Percentiles rank a stretch among this genome's conserved stretches.
phyloP scores from a whole-genome alignment of 1,284 basidiomycete genomes.

The Cystobasidium pallidum region DNA sequence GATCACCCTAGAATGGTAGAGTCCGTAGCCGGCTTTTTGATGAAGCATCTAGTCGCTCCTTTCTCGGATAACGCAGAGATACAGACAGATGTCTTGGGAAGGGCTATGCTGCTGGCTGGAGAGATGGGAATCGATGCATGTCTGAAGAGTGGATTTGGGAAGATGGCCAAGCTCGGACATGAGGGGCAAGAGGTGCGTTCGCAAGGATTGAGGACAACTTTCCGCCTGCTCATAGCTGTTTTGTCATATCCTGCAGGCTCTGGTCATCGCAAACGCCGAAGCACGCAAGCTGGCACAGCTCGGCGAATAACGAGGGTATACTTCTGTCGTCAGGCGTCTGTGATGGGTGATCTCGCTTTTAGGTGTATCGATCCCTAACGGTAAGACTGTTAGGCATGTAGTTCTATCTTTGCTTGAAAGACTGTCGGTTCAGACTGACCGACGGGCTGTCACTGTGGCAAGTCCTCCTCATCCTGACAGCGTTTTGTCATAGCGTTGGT shows the following conservation, averaged over 20 bases:
- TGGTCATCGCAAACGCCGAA: slow-evolving; percentile 43
- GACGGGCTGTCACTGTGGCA: not conserved
- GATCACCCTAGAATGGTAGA: slow-evolving; percentile 60
- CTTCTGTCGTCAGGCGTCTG: no score
- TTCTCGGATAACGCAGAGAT: slow-evolving; percentile 61
- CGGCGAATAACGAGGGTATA: not conserved
- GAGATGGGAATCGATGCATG: slow-evolving; percentile 2
- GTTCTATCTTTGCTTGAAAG: not conserved
- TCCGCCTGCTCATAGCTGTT: not conserved
- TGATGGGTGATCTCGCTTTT: no score
- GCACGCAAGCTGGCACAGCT: slow-evolving; percentile 27
- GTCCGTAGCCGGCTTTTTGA: slow-evolving; percentile 59
- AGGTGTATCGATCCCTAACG: no score
- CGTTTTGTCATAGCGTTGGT: no score
- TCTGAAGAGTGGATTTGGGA: slow-evolving; percentile 14
- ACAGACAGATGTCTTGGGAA: slow-evolving; percentile 51
- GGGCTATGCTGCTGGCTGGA: slow-evolving; percentile 47
- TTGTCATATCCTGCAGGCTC: not conserved
- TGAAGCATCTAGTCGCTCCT: slow-evolving; percentile 55
- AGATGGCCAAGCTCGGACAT: slow-evolving; percentile 11
- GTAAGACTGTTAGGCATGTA: no score
- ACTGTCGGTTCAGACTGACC: not conserved
- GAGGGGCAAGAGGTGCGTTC: slow-evolving; percentile 21
- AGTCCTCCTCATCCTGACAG: no score
- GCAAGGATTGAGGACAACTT: not conserved